Conservation (phyloP, 805 yeast genomes). For the Yarrowia yakushimensis region DNA sequence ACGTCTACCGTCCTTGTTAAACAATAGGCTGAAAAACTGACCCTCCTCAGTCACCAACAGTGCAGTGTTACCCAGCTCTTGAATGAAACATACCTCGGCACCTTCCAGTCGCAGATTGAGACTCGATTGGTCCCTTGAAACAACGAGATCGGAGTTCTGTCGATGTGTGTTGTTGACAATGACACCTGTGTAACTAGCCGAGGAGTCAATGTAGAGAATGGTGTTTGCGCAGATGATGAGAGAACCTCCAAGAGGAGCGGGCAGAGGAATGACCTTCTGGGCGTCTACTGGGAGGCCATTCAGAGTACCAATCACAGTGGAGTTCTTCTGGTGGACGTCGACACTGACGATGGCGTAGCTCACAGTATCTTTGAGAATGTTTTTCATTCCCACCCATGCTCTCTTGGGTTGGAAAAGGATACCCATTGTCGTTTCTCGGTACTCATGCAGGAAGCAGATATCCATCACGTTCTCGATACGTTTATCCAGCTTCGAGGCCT, state of each 20-base stretch:
- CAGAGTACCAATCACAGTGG: slow-evolving; percentile 66
- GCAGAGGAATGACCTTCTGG: slow-evolving; percentile 59
- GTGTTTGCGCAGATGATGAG: slow-evolving; percentile 72
- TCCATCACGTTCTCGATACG: slow-evolving; percentile 63
- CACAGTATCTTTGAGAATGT: slow-evolving; percentile 59
- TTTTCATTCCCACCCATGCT: slow-evolving; percentile 77
- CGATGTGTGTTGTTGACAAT: slow-evolving; percentile 57
- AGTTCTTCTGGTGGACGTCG: slow-evolving; percentile 52
- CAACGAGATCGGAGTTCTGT: slow-evolving; percentile 41
- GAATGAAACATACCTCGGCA: slow-evolving; percentile 34
- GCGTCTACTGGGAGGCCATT: slow-evolving; percentile 71
- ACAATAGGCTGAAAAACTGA: slow-evolving; percentile 40
- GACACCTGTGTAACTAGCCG: slow-evolving; percentile 63
- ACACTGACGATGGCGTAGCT: slow-evolving; percentile 62
- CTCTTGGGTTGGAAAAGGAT: slow-evolving; percentile 54
- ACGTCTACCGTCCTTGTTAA: slow-evolving; percentile 42
- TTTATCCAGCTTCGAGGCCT: slow-evolving; percentile 54
- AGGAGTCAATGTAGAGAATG: slow-evolving; percentile 71
- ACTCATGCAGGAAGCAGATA: slow-evolving; percentile 65
- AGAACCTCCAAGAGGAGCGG: slow-evolving; percentile 65
- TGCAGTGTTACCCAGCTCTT: slow-evolving; percentile 33
- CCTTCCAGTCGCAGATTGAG: slow-evolving; percentile 57
- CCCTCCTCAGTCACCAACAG: slow-evolving; percentile 47
- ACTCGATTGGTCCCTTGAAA: slow-evolving; percentile 46
- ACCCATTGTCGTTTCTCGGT: slow-evolving; percentile 78